phyloP scores from a whole-genome alignment of 495 filamentous ascomycete genomes.

The Aspergillus bridgeri region DNA sequence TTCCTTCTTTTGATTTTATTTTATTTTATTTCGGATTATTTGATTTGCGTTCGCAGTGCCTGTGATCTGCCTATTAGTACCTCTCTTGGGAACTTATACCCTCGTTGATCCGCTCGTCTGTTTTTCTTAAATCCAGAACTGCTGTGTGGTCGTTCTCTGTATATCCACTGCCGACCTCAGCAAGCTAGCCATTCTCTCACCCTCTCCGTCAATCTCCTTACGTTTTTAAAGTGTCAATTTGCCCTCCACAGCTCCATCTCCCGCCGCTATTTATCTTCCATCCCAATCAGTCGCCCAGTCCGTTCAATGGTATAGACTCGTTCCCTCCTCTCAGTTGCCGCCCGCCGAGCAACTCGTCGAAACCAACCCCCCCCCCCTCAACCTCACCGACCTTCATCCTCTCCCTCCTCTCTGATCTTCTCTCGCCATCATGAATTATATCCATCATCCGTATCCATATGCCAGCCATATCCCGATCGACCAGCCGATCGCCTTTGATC shows the following conservation, averaged over 20 bases:
- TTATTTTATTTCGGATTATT: neutral
- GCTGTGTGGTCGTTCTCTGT: slow-evolving; percentile 1
- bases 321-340: neutral
- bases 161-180: slow-evolving; percentile 7
- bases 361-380: no score
- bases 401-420: slow-evolving; percentile 8
- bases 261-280: slow-evolving; percentile 5
- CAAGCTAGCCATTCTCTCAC: slow-evolving; percentile 10
- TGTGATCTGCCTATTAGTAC: slow-evolving; percentile 15
- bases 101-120: slow-evolving; percentile 12
- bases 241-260: slow-evolving; percentile 8
- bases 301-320: slow-evolving; percentile 11
- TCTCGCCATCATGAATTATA: slow-evolving; percentile 38
- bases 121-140: slow-evolving; percentile 3
- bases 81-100: slow-evolving; percentile 17
- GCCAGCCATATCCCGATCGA: slow-evolving; percentile 39
- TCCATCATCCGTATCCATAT: slow-evolving; percentile 45
- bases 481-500: slow-evolving; percentile 39
- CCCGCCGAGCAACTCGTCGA: slow-evolving; percentile 1
- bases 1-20: slow-evolving; percentile 17
- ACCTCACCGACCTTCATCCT: slow-evolving; percentile 9
- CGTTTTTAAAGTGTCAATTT: slow-evolving; percentile 11
- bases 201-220: slow-evolving; percentile 3
- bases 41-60: slow-evolving; percentile 2
- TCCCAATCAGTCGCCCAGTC: slow-evolving; percentile 8